Conservation (phyloP, 2,329 filamentous ascomycete species). For the Hymenoscyphus linearis region DNA sequence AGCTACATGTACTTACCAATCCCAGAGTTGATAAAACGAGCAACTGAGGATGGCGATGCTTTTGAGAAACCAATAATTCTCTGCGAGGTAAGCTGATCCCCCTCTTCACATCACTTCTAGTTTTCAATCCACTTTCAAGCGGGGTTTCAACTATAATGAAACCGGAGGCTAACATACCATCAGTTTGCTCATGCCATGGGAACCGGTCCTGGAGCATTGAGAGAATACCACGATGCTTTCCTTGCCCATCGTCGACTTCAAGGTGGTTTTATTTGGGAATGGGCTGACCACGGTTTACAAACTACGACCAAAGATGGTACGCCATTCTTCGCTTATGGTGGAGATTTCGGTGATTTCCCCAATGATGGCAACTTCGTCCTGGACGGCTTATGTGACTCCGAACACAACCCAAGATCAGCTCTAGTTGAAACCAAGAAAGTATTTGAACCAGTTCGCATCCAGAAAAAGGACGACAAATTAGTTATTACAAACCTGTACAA, state of each 20-base stretch:
- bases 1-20: constrained; percentile 50
- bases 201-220: constrained; percentile 51
- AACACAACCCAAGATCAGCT: constrained; percentile 53
- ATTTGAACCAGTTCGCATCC: constrained; percentile 44
- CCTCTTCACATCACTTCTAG: constrained; percentile 9
- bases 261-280: constrained; percentile 58
- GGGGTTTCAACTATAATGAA: neutral
- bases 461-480: constrained; percentile 24
- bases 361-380: constrained; percentile 59
- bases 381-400: constrained; percentile 51
- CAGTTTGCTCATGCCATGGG: constrained; percentile 45
- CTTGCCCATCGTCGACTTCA: constrained; percentile 47
- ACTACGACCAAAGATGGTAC: constrained; percentile 41
- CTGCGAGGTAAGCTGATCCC: constrained; percentile 8
- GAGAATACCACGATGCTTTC: constrained; percentile 51
- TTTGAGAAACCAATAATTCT: constrained; percentile 9
- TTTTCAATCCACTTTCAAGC: neutral
- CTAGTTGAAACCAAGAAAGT: constrained; percentile 52
- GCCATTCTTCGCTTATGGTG: constrained; percentile 53
- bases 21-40: constrained; percentile 35
- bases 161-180: neutral
- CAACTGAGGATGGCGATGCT: constrained; percentile 7
- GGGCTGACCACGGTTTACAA: constrained; percentile 54
- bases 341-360: constrained; percentile 56
- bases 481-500: constrained; percentile 45